Conservation (phyloP, 495 filamentous ascomycete genomes). For the Entonaema liquescens region DNA sequence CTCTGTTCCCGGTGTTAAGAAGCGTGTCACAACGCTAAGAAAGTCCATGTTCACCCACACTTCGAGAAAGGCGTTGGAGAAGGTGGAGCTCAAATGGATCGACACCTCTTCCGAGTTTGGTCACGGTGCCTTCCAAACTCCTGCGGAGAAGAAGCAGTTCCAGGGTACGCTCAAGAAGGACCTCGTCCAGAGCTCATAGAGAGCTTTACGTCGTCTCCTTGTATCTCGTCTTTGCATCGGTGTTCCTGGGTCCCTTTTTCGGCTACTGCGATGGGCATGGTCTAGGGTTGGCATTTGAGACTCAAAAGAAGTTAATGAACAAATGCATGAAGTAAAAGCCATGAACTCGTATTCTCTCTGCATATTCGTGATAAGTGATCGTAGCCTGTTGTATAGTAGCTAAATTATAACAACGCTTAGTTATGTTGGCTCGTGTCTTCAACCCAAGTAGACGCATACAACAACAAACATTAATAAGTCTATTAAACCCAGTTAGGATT, state of each 20-base stretch:
- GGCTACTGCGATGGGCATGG: constrained; percentile 56
- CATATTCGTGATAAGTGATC: constrained; percentile 14
- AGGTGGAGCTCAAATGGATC: constrained; percentile 99
- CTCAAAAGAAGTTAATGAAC: constrained; percentile 50
- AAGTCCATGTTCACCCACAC: constrained; percentile 99
- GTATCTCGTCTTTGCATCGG: constrained; percentile 66
- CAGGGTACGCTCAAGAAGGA: constrained; percentile 99
- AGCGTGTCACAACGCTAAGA: constrained; percentile 98
- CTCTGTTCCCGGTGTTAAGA: constrained; percentile 97
- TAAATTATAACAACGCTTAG: neutral
- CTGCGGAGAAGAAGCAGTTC: constrained; percentile 94
- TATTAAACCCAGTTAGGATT: no score
- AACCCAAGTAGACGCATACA: neutral
- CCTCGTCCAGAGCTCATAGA: constrained; percentile 74
- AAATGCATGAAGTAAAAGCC: constrained; percentile 54
- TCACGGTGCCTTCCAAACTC: constrained; percentile 99
- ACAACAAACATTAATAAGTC: no score
- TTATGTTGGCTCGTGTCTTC: no score
- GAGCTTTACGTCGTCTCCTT: constrained; percentile 52
- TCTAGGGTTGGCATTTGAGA: constrained; percentile 55
- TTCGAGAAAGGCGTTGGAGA: constrained; percentile 92
- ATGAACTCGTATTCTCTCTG: constrained; percentile 42
- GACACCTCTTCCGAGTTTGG: constrained; percentile 99
- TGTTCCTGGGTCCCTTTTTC: constrained; percentile 60
- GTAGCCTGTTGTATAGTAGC: neutral